phyloP scores from a whole-genome alignment of 805 yeast genomes.

The Saturnispora zaruensis region DNA sequence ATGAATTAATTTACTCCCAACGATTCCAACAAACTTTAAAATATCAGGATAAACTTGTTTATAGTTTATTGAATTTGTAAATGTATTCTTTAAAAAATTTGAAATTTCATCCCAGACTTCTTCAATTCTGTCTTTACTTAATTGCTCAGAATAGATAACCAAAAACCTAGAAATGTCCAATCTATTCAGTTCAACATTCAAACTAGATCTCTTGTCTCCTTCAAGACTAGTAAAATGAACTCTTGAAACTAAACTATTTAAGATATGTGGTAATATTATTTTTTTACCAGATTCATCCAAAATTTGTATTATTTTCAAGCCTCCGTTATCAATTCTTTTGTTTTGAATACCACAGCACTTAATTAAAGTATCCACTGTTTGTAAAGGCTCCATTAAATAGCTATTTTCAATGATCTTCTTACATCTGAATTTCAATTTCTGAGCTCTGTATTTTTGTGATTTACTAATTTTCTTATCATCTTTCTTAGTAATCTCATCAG shows the following conservation, averaged over 20 bases:
- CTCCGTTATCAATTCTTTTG: conserved; percentile 15
- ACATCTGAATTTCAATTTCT: conserved; percentile 61
- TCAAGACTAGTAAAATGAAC: conserved; percentile 29
- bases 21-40: conserved; percentile 41
- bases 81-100: conserved; percentile 51
- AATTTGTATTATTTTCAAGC: conserved; percentile 53
- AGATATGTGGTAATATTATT: conserved; percentile 57
- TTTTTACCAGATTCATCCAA: conserved; percentile 80
- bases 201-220: conserved; percentile 33
- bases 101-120: conserved; percentile 64
- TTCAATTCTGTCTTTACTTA: conserved; percentile 56
- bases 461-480: conserved; percentile 11
- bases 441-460: conserved; percentile 39
- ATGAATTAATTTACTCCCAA: conserved; percentile 49
- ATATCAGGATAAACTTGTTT: conserved; percentile 43
- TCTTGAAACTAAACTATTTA: conserved; percentile 46
- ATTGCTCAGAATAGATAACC: conserved; percentile 41
- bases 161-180: conserved; percentile 43
- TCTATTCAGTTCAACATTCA: conserved; percentile 40
- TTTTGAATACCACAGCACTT: conserved; percentile 19
- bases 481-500: not conserved
- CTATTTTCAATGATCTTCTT: conserved; percentile 56
- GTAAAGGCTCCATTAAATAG: conserved; percentile 61
- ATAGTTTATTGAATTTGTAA: conserved; percentile 39
- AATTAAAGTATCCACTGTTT: conserved; percentile 61